These are phyloP conservation scores for Eucalyptus polybractea DNA, from an alignment of 345 rosid species.

Conservation along the genomic window DNA sequence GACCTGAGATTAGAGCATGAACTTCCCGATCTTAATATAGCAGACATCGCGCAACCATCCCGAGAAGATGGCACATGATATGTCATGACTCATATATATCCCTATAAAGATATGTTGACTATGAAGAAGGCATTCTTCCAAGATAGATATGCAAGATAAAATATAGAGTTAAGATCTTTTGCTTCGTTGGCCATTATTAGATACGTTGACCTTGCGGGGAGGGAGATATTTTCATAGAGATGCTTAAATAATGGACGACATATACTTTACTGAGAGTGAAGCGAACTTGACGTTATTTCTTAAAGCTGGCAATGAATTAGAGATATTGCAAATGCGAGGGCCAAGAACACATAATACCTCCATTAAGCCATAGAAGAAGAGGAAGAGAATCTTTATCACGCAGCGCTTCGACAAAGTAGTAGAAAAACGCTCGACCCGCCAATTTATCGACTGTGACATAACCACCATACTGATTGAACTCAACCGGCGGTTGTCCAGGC, in stretches of 20 bases:
- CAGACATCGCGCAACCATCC: background rate
- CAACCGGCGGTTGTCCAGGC: slow-evolving; percentile 54
- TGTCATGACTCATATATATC: background rate
- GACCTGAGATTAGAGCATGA: slow-evolving; percentile 3
- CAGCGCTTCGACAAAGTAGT: slow-evolving; percentile 55
- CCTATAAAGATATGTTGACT: background rate
- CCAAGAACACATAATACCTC: slow-evolving; percentile 22
- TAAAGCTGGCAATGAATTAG: background rate
- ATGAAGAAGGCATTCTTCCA: background rate
- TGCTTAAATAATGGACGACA: background rate
- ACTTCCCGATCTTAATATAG: background rate
- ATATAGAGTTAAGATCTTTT: background rate
- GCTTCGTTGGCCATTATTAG: background rate
- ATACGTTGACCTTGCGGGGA: background rate
- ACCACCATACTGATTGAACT: slow-evolving; percentile 50
- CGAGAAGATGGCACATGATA: background rate
- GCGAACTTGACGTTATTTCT: background rate
- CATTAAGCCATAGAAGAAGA: slow-evolving; percentile 91
- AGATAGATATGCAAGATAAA: background rate
- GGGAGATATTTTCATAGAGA: background rate
- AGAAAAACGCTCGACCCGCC: slow-evolving; percentile 52
- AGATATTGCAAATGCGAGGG: background rate
- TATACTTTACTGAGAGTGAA: background rate
- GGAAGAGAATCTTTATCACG: slow-evolving; percentile 32
- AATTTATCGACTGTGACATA: slow-evolving; percentile 47